phyloP scores from a whole-genome alignment of 192 early-diverging fungal species.

The Backusella tarrabulga region DNA sequence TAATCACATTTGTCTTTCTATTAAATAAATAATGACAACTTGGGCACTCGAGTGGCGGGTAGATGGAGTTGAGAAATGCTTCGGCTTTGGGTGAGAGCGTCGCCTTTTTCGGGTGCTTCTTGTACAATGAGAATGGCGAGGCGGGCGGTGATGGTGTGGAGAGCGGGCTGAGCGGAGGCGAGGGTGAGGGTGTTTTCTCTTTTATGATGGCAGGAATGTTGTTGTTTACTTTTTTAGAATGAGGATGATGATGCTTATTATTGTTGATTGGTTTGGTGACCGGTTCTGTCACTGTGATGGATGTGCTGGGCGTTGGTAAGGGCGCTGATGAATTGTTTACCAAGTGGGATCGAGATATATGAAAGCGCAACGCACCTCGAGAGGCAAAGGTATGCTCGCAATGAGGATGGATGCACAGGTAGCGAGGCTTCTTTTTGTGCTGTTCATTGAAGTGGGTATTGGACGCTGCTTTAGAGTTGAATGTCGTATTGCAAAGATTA shows the following conservation, averaged over 20 bases:
- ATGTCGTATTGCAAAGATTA: constrained; percentile 17
- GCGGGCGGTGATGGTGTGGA: constrained; percentile 1
- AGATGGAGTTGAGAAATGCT: constrained; percentile 17
- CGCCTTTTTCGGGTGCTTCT: constrained; percentile 7
- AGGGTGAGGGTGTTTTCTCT: background rate
- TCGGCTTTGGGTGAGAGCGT: constrained; percentile 13
- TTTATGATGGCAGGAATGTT: background rate
- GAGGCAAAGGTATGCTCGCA: constrained; percentile 25
- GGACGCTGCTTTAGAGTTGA: background rate
- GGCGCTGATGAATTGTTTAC: background rate
- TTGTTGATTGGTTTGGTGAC: background rate
- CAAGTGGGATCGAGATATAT: constrained; percentile 29
- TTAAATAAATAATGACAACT: constrained; percentile 23
- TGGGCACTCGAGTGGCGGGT: constrained; percentile 32
- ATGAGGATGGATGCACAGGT: constrained; percentile 33
- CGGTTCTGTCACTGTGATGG: background rate
- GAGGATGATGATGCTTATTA: background rate
- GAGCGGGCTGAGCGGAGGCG: background rate
- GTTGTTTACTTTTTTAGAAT: background rate
- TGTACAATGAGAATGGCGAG: background rate
- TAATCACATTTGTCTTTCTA: constrained; percentile 33
- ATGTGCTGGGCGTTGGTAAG: background rate
- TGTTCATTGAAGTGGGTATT: constrained; percentile 17
- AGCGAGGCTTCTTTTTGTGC: constrained; percentile 21
- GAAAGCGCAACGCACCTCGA: constrained; percentile 28